Conservation (phyloP, 345 rosid species). For the Cardamine occulta region DNA sequence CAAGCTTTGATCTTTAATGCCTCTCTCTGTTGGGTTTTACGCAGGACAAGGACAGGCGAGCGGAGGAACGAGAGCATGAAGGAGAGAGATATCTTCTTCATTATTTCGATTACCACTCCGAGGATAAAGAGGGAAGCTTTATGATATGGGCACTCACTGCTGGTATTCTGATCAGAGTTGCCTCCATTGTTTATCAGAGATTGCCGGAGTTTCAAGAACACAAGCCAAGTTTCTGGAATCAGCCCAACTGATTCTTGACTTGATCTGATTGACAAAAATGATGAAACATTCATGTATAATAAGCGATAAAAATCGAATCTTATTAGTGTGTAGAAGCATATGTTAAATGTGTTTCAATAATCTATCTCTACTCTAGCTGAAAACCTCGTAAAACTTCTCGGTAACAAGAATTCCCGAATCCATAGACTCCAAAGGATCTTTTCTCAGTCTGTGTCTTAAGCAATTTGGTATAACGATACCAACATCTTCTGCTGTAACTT, state of each 20-base stretch:
- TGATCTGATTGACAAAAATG: neutral
- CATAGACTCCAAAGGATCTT: conserved; percentile 93
- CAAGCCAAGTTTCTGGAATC: conserved; percentile 56
- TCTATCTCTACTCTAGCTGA: conserved; percentile 50
- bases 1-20: neutral
- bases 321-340: neutral
- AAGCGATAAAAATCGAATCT: neutral
- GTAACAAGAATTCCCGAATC: conserved; percentile 85
- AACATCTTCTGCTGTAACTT: conserved; percentile 77
- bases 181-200: conserved; percentile 57
- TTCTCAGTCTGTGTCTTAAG: conserved; percentile 88
- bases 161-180: conserved; percentile 59
- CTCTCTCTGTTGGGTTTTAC: neutral
- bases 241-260: conserved; percentile 20
- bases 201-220: conserved; percentile 62
- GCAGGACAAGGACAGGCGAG: conserved; percentile 62
- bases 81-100: conserved; percentile 59
- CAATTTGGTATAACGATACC: conserved; percentile 93
- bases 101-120: conserved; percentile 52
- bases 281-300: conserved; percentile 11
- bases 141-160: conserved; percentile 77
- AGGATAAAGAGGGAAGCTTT: conserved; percentile 40
- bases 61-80: conserved; percentile 56
- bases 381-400: conserved; percentile 88
- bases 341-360: conserved; percentile 28